Evolutionary conservation across 352 stramenopile genomes (phyloP).

Genomic region (Blastocystis hominis): DNA sequence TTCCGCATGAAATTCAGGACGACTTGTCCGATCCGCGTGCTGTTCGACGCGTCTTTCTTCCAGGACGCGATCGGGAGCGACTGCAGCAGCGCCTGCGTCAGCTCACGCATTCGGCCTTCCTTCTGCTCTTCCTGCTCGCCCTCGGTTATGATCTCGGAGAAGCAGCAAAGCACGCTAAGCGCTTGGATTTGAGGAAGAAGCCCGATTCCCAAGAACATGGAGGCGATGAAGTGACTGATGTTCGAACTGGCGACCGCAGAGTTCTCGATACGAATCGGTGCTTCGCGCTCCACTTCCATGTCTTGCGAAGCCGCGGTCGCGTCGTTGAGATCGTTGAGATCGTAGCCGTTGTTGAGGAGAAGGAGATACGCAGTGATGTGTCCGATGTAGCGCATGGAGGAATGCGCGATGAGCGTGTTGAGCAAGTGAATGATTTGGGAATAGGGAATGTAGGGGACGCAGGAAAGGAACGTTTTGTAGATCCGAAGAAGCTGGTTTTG

Average conservation of each 20-base stretch:
- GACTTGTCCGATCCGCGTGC: not conserved
- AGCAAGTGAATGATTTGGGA: slow-evolving; percentile 34
- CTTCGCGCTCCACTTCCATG: not conserved
- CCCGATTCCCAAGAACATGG: slow-evolving; percentile 1
- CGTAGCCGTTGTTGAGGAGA: not conserved
- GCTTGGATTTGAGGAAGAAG: slow-evolving; percentile 31
- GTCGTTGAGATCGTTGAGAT: not conserved
- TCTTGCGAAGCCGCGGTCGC: not conserved
- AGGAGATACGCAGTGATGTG: slow-evolving; percentile 44
- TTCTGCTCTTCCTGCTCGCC: not conserved
- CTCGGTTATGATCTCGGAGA: slow-evolving; percentile 1
- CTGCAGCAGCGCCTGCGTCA: not conserved
- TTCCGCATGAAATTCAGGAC: slow-evolving; percentile 1
- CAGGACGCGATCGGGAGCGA: not conserved
- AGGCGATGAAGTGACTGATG: not conserved
- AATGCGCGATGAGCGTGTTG: not conserved
- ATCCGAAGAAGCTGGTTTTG: not conserved
- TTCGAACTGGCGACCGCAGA: not conserved
- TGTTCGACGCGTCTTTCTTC: not conserved
- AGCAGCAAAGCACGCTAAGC: slow-evolving; percentile 3
- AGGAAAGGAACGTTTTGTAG: slow-evolving; percentile 36
- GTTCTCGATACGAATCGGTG: not conserved
- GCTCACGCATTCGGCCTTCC: not conserved
- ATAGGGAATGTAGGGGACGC: slow-evolving; percentile 33
- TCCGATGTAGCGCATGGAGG: slow-evolving; percentile 14